Conservation (phyloP, 225 moss, liverwort and hornwort genomes). For the Pseudisothecium myosuroides region DNA sequence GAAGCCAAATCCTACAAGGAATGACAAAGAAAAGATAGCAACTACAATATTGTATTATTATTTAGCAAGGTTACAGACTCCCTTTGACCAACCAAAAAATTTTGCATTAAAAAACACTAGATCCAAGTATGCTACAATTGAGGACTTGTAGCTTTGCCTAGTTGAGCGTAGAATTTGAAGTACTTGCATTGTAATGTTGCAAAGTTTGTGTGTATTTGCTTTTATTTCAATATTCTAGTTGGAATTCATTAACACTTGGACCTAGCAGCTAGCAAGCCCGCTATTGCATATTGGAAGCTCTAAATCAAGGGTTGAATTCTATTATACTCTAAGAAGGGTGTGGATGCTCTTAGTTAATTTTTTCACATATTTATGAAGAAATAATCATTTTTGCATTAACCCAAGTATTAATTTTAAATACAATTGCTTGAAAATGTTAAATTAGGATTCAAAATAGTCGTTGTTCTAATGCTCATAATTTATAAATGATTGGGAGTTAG, state of each 20-base stretch:
- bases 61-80: no score
- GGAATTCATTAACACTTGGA: neutral
- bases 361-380: neutral
- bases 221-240: neutral
- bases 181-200: neutral
- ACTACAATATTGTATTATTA: neutral
- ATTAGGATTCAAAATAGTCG: neutral
- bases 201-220: neutral
- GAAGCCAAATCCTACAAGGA: neutral
- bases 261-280: no score
- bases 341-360: neutral
- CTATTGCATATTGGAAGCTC: no score
- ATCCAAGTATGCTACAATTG: rapidly evolving
- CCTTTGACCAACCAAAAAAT: no score
- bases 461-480: neutral
- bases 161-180: neutral
- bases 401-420: neutral
- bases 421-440: neutral
- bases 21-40: neutral
- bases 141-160: neutral
- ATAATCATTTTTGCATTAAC: neutral
- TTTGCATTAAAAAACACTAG: no score
- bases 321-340: no score
- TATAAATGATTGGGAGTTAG: neutral
- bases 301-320: no score